Evolutionary conservation across 108 stramenopile genomes (phyloP).

Genomic region (Fragilaria radians): DNA sequence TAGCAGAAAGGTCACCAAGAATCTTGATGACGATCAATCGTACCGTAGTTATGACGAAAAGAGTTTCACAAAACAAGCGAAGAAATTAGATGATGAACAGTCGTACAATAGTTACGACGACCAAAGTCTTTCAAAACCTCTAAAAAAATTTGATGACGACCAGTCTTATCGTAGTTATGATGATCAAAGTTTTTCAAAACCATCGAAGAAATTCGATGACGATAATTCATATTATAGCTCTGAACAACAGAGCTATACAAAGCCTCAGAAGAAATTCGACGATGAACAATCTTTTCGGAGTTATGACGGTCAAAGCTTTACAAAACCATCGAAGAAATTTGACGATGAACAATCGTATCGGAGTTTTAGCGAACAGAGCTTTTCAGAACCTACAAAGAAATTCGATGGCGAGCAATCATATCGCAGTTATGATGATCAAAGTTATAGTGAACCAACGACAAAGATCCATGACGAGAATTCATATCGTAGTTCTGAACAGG

Average conservation of each 20-base stretch:
- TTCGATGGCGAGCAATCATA: too few species aligned
- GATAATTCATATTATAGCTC: neutral
- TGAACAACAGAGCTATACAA: neutral
- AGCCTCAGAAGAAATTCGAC: neutral
- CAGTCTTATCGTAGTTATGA: neutral
- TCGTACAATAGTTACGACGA: slow-evolving; percentile 8
- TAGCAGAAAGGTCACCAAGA: neutral
- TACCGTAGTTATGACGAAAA: slow-evolving; percentile 4
- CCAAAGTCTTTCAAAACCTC: neutral
- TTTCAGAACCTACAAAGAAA: too few species aligned
- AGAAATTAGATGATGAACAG: slow-evolving; percentile 2
- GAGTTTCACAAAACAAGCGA: neutral
- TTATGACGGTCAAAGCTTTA: neutral
- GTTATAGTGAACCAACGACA: too few species aligned
- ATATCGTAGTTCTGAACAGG: too few species aligned
- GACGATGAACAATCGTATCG: slow-evolving; percentile 3
- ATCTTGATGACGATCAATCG: neutral
- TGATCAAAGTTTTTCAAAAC: neutral
- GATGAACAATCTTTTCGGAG: neutral
- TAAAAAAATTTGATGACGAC: slow-evolving; percentile 4
- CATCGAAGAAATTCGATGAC: slow-evolving; percentile 6
- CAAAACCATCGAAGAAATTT: neutral
- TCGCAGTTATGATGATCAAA: too few species aligned
- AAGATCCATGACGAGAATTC: too few species aligned
- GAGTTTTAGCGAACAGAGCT: neutral